Conservation (phyloP, 2,329 filamentous ascomycete genomes). For the Helotiales sp. region DNA sequence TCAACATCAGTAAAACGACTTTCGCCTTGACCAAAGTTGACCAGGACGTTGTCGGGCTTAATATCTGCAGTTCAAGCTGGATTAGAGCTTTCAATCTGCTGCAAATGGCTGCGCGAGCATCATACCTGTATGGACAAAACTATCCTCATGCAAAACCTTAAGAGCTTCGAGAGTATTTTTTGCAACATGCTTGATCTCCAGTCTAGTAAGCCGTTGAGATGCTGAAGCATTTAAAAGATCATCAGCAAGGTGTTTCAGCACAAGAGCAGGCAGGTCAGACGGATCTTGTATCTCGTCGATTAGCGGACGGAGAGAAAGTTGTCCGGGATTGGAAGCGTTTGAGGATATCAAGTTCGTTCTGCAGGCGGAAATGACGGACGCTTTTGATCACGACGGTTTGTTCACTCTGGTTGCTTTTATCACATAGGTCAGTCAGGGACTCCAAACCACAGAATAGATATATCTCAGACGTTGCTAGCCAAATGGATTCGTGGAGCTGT, state of each 20-base stretch:
- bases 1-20: conserved; percentile 45
- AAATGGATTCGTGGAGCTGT: conserved; percentile 33
- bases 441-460: too few relatives aligned
- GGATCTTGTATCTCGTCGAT: conserved; percentile 34
- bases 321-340: conserved; percentile 30
- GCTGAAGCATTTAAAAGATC: conserved; percentile 33
- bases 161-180: conserved; percentile 35
- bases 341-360: conserved; percentile 36
- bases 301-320: conserved; percentile 31
- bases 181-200: conserved; percentile 32
- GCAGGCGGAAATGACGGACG: conserved; percentile 30
- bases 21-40: conserved; percentile 41
- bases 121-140: conserved; percentile 36
- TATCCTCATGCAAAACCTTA: conserved; percentile 34
- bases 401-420: conserved; percentile 31
- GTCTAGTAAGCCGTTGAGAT: conserved; percentile 27
- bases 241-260: conserved; percentile 33
- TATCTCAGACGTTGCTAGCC: conserved; percentile 35
- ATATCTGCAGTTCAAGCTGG: conserved; percentile 38
- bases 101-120: conserved; percentile 5
- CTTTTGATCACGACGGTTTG: conserved; percentile 36
- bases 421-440: conserved; percentile 24
- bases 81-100: too few relatives aligned
- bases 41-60: conserved; percentile 47
- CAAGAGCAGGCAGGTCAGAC: conserved; percentile 29